A percentile compares a stretch with the other conserved stretches of the same genome.
Conservation (phyloP, 331 rosid genomes). For the Cydonia oblonga region DNA sequence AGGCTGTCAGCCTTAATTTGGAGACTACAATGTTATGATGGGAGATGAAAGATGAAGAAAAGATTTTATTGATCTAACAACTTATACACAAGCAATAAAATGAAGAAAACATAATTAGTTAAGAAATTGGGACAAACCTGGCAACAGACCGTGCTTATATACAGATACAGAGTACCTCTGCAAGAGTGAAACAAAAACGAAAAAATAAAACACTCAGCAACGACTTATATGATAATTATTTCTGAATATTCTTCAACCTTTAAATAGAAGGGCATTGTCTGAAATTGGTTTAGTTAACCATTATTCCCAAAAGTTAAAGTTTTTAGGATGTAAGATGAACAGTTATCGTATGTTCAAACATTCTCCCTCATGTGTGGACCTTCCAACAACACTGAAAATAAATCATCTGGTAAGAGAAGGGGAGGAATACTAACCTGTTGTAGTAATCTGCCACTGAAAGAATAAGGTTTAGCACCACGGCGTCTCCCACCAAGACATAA, state of each 20-base stretch:
- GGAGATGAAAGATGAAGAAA: not conserved
- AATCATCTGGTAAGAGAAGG: not conserved
- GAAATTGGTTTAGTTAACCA: too few relatives aligned
- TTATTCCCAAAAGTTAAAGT: too few relatives aligned
- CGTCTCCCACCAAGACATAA: constrained; percentile 68
- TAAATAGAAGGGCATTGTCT: too few relatives aligned
- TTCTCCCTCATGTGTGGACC: too few relatives aligned
- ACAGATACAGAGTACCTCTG: constrained; percentile 48
- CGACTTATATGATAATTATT: too few relatives aligned
- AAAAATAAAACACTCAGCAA: not conserved
- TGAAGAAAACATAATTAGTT: not conserved
- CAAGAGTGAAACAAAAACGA: constrained; percentile 8
- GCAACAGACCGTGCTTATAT: constrained; percentile 30
- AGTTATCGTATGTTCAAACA: too few relatives aligned
- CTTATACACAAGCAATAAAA: not conserved
- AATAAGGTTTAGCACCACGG: constrained; percentile 54
- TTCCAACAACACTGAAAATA: not conserved
- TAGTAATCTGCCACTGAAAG: constrained; percentile 44
- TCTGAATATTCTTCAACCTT: too few relatives aligned
- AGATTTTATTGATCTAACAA: not conserved
- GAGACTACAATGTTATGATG: not conserved
- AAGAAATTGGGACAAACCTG: constrained; percentile 36
- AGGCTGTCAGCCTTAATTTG: not conserved
- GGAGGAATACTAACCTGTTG: constrained; percentile 40
- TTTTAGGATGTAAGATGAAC: too few relatives aligned